Evolutionary conservation across 305 asterid genomes (phyloP), one percentile per base, ranked within the genome.

Genomic region (Striga hermonthica): DNA sequence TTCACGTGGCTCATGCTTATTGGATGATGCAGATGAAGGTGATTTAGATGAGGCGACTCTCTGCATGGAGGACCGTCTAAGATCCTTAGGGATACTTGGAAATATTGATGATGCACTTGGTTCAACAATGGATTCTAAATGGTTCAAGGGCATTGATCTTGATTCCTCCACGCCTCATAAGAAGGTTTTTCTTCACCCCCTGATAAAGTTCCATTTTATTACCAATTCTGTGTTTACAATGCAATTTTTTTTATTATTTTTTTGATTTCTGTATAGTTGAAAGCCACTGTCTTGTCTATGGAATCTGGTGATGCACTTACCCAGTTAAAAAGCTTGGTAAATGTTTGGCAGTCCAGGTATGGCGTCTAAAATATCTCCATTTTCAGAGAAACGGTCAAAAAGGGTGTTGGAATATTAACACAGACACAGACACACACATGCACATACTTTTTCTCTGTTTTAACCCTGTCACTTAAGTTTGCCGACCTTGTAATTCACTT

Each of bases 41-140:
- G 78, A 60, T 37, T 59, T 80, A 47, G 90, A 83, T 64, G 49
- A 77, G 37, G 88, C 63, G 52, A 69, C 84, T 34, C 69, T 86
- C 69, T 88, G 86, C 81, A 81, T 90, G 95, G 97, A 93, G 79
- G 99, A 90, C 41, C 78, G 60, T 66, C 79, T 93, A 52, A 86
- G 87, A 80, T 82, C 95, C 39, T 57, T 84, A 64, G 96, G 99
- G 60, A 66, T 93, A 45, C 79, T 93, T 60, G 66, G 82, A 54
- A 72, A 71, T 22, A 71, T 60, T 16, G 74, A 79, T 70, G 76
- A 75, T 59, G 35, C 72, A 16, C 72, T 80, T 65, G 69, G 70
- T 74, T 64, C 86, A 62, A 62, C 54, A 38, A 35, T 78, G 73
- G 83, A 81, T 62, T 76, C 84, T 48, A 71, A 75, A 53, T 37